Base-by-base conservation (phyloP, 768 basidiomycete species). In the Pleurotus pulmonarius region DNA sequence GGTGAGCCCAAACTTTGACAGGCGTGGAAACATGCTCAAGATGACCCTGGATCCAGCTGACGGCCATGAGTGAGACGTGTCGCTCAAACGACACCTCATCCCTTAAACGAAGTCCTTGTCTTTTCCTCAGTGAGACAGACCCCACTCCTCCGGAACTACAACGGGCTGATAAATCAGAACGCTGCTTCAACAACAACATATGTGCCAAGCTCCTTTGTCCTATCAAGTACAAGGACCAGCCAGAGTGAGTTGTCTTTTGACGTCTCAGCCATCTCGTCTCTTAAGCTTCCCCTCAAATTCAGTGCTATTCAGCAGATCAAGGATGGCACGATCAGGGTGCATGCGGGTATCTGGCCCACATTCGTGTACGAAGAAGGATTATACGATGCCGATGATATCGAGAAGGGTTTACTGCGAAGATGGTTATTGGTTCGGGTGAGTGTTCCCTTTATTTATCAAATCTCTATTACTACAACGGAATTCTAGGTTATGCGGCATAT, bases 401-500 rank as follows among this genome's bases (percentile, higher is more conserved):
- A 49, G n/a, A 46, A 34, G 20, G 56, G 56, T 29, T 37, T 57
- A 4, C 34, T 57, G 15, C 57, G 57, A 26, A 41, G 57, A 9
- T 26, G 12, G 13, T 43, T 58, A 3, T 22, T 58, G 13, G 34
- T 52, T 4, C 22, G 49, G 43, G 57, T 58, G 26, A 53, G 22
- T 26, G 41, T 39, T 13, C 20, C 22, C 37, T 25, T 34, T 20
- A 24, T 40, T n/a, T 4, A 8, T 24, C 16, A n/a, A n/a, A 6
- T 5, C 11, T 52, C 18, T 16, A n/a, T 15, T 13, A 26, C 18
- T 22, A 41, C 7, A 8, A 39, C 11, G 13, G 8, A 18, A 13
- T 5, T 26, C 48, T 15, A 58, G 57, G 57, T 58, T 11, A 43
- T 22, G 16, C 49, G 51, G 25, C 61, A 60, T 22, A 56, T 62